Evolutionary conservation across 768 basidiomycete species (phyloP), one percentile per base, ranked within the genome.

Genomic region (Russula virescens): DNA sequence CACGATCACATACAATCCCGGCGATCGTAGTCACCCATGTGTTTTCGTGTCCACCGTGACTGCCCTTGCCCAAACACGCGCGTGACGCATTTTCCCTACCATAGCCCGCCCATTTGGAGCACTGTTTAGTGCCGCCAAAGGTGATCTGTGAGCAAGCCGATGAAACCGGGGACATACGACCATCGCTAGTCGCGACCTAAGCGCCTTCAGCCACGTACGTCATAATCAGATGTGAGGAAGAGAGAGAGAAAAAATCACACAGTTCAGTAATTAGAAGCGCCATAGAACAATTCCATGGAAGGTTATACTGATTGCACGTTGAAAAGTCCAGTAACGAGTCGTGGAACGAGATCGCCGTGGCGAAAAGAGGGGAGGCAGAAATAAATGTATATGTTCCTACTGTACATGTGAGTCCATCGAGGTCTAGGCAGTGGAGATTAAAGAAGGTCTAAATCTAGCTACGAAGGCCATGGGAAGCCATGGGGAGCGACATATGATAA

Each of bases 371-470:
- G 40, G 45, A 51, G 31, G 19, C n/a, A 35, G 18, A 34, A 26
- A 47, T 45, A 40, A 21, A 46, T 57, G 23, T 52, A 45, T 62
- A 47, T 51, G 38, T 38, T 38, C 38, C 8, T 58, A 59, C 21
- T 23, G 26, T 59, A 51, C 19, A 51, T 43, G 58, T 14, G 14
- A 49, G 58, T 50, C 23, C 38, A 52, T 31, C 49, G 45, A 34
- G 34, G 21, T 55, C 45, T 55, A 55, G 53, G 38, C 48, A 54
- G 19, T 48, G 38, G 21, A 28, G 8, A 54, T 54, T 53, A 55
- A 9, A 42, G 38, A n/a, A n/a, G 50, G 45, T 59, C 62, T 63
- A 63, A 34, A 54, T 63, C 57, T 63, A 58, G 54, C 47, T 40
- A 45, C 19, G n/a, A 19, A 42, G 34, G 11, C 19, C 47, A 50